Base-by-base conservation (phyloP, 1,139 yeast genomes). In the Suhomyces guaymorum region DNA sequence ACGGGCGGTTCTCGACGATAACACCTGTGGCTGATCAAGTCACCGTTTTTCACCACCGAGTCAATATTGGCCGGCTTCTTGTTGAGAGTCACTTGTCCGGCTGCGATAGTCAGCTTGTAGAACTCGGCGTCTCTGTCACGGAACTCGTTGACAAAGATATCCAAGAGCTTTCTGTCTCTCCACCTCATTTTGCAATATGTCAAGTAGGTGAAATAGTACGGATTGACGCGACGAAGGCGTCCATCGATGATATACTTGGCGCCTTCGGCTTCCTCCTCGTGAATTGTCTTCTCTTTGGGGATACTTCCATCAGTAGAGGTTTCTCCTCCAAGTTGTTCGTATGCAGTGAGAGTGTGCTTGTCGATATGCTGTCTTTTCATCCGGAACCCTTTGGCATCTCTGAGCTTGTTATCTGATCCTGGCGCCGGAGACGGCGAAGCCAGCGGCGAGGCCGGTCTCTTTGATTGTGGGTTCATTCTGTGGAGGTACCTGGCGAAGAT, bases 1-100 rank as follows among this genome's bases (percentile, higher is more conserved):
- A 92, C 96, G 0, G 96, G 82, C 2, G 96, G 96, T 52, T 90
- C 97, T 52, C 92, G 96, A 38, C 95, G 75, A 54, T 88, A 97
- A 30, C 85, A 75, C 41, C 87, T 64, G 57, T 94, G 97, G 20
- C 80, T 71, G 12, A 92, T 86, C 30, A 85, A 66, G 48, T 92
- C 97, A 0, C 97, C 97, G 55, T 90, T 87, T 33, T 77, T 63
- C 3, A 94, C 78, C 1, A 82, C 57, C 0, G 87, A 73, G 7
- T 86, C 88, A 19, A 82, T 48, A 28, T 65, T 62, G 0, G 96
- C 90, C 0, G 79, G 70, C 37, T 73, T 63, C 28, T 75, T 77
- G 56, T 89, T 89, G 24, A 94, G 57, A 1, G 79, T 67, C 1
- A 94, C 97, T 44, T 76, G 73, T 0, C 97, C 97, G 2, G 63